Conservation (phyloP, 345 rosid species). For the Kandelia obovata region DNA sequence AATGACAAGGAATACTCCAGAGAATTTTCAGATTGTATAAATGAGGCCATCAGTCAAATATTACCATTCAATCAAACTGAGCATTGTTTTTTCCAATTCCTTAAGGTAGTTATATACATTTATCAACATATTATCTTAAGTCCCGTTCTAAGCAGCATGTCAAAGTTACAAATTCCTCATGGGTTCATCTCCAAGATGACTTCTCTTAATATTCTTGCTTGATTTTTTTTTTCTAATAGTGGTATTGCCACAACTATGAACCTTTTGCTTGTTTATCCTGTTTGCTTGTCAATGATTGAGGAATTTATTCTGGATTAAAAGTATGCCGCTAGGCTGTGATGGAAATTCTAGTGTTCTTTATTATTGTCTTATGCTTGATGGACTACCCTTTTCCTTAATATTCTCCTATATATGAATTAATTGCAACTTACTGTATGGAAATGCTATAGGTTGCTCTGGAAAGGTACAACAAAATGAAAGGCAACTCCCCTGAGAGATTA, state of each 20-base stretch:
- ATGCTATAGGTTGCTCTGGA: conserved; percentile 64
- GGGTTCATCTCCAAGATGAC: too few relatives aligned
- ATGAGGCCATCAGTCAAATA: too few relatives aligned
- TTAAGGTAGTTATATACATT: not conserved
- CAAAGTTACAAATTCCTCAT: too few relatives aligned
- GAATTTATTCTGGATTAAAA: not conserved
- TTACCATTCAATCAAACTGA: not conserved
- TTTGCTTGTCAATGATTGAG: not conserved
- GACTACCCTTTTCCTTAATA: not conserved
- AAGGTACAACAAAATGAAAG: conserved; percentile 77
- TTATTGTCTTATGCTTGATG: not conserved
- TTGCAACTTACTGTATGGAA: conserved; percentile 2
- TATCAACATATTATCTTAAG: not conserved
- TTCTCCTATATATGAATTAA: not conserved
- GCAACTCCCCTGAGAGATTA: conserved; percentile 78
- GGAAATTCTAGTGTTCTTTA: not conserved
- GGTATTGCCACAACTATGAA: not conserved
- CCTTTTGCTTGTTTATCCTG: not conserved
- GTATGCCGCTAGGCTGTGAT: not conserved
- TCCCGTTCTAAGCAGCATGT: too few relatives aligned
- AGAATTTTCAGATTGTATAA: too few relatives aligned
- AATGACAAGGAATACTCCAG: too few relatives aligned
- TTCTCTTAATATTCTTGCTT: not conserved
- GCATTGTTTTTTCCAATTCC: not conserved
- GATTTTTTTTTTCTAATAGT: not conserved